Percentiles rank a stretch among this genome's conserved stretches.
These are phyloP conservation scores for Macrolepiota fuliginosa DNA, from an alignment of 768 basidiomycete genomes.

Conservation along the genomic window DNA sequence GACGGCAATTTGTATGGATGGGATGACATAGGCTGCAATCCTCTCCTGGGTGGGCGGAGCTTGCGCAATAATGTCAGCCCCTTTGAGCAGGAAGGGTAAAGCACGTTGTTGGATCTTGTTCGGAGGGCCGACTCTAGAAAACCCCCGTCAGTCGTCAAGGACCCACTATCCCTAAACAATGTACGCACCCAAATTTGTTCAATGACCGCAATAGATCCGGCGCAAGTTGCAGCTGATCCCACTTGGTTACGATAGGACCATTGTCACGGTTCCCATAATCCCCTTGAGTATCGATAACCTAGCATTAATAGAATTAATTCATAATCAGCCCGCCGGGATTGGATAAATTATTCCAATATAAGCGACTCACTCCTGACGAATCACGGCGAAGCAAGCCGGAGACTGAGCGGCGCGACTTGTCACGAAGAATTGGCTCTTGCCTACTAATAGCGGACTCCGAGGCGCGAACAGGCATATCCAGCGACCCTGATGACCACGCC, in stretches of 20 bases:
- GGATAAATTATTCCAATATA: background rate
- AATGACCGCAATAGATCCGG: constrained; percentile 87
- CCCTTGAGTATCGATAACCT: constrained; percentile 57
- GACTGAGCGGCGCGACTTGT: constrained; percentile 72
- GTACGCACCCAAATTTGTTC: constrained; percentile 86
- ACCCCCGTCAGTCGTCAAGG: background rate
- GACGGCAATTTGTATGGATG: constrained; percentile 81
- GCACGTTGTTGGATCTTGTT: constrained; percentile 99
- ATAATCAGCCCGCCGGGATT: background rate
- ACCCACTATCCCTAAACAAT: background rate
- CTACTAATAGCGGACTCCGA: constrained; percentile 43
- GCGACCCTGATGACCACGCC: constrained; percentile 81
- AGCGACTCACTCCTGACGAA: constrained; percentile 61
- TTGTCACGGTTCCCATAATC: constrained; percentile 55
- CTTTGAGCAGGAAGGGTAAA: constrained; percentile 89
- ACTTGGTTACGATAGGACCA: constrained; percentile 87
- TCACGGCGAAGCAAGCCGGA: constrained; percentile 69
- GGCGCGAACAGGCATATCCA: constrained; percentile 68
- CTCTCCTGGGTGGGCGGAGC: constrained; percentile 98
- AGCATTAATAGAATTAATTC: constrained; percentile 12
- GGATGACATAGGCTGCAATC: constrained; percentile 96
- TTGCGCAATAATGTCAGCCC: constrained; percentile 97
- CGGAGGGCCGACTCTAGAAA: constrained; percentile 84
- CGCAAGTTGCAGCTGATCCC: constrained; percentile 88
- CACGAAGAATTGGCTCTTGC: constrained; percentile 43